Percentiles rank a stretch among this genome's conserved stretches.
phyloP scores from a whole-genome alignment of 345 rosid species.

The Garcia nutans region DNA sequence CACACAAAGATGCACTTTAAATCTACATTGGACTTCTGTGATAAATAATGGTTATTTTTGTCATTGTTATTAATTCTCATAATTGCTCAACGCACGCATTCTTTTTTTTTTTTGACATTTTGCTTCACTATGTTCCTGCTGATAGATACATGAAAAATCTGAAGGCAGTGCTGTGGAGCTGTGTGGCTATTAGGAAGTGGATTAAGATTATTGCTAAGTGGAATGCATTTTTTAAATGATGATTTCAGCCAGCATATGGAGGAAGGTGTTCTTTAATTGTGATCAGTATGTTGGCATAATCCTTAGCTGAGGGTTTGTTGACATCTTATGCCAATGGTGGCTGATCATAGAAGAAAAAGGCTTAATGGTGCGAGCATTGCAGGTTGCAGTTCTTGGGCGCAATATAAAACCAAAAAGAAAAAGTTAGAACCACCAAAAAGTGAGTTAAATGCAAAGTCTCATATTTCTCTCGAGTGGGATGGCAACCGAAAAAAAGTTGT shows the following conservation, averaged over 20 bases:
- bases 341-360: conserved; percentile 80
- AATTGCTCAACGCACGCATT: neutral
- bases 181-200: neutral
- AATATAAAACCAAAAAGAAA: conserved; percentile 64
- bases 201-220: conserved; percentile 9
- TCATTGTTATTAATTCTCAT: neutral
- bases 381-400: conserved; percentile 55
- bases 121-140: neutral
- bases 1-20: neutral
- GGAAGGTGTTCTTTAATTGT: conserved; percentile 6
- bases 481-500: conserved; percentile 53
- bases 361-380: conserved; percentile 56
- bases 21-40: neutral
- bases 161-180: neutral
- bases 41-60: neutral
- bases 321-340: conserved; percentile 56
- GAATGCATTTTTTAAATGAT: conserved; percentile 1
- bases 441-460: conserved; percentile 54
- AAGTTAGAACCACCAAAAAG: conserved; percentile 42
- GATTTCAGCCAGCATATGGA: conserved; percentile 28
- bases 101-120: neutral
- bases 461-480: conserved; percentile 88
- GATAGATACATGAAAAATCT: neutral
- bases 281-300: conserved; percentile 11
- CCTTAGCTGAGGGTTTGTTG: conserved; percentile 24